Conservation (phyloP, 1,284 basidiomycete species). For the Coniferiporia weirii region DNA sequence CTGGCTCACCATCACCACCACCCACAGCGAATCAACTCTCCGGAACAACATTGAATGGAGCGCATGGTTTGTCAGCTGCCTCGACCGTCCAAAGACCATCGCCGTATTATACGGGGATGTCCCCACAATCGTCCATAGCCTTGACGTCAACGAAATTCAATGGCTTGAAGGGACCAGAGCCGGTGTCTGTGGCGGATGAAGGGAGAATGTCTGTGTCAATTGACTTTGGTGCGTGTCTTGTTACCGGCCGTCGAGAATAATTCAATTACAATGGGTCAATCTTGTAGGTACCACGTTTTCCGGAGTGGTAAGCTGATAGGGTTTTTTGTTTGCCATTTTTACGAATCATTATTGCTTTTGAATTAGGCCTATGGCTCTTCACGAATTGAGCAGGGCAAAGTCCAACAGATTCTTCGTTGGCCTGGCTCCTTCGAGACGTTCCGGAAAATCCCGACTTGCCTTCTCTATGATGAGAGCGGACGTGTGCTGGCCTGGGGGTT, state of each 20-base stretch:
- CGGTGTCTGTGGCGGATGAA: constrained; percentile 20
- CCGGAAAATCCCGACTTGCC: constrained; percentile 75
- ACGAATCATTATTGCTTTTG: constrained; percentile 1
- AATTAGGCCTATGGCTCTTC: constrained; percentile 70
- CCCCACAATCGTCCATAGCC: constrained; percentile 29
- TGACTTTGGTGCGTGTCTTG: constrained; percentile 57
- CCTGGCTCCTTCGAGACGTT: constrained; percentile 75
- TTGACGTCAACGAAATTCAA: constrained; percentile 29
- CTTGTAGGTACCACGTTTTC: constrained; percentile 71
- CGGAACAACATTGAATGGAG: constrained; percentile 30
- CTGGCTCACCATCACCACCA: constrained; percentile 10
- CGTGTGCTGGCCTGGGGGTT: constrained; percentile 72
- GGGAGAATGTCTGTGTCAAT: constrained; percentile 64
- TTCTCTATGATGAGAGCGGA: constrained; percentile 67
- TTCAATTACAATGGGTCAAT: constrained; percentile 11
- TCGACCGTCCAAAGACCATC: constrained; percentile 1
- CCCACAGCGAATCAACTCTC: constrained; percentile 20
- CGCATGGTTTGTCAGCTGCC: background rate
- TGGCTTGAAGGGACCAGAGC: constrained; percentile 17
- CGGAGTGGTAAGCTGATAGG: constrained; percentile 55
- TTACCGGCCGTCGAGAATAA: constrained; percentile 8
- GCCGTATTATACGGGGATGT: constrained; percentile 6
- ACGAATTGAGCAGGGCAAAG: constrained; percentile 67
- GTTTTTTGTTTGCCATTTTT: constrained; percentile 8
- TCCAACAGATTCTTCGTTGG: constrained; percentile 77